Percentiles rank a stretch among this genome's conserved stretches.
Conservation (phyloP, 805 yeast genomes). For the Yarrowia hollandica region DNA sequence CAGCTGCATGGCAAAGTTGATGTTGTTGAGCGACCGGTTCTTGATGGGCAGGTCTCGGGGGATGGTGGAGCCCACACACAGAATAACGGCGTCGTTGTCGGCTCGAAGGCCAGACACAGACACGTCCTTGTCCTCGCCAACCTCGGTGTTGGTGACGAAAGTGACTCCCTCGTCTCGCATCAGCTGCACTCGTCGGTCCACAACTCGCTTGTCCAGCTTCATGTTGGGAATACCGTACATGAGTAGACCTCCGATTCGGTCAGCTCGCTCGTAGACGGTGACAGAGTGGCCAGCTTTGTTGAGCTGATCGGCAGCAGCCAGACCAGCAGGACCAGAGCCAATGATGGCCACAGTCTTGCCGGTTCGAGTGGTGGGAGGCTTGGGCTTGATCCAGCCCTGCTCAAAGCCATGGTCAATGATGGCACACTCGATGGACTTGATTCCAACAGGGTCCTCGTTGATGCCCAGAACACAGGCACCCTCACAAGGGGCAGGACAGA, state of each 20-base stretch:
- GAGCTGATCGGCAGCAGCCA: conserved; percentile 95
- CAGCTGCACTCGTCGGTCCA: conserved; percentile 88
- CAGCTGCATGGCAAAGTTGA: conserved; percentile 92
- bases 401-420: conserved; percentile 95
- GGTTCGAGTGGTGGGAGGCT: conserved; percentile 75
- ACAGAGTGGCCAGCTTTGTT: conserved; percentile 94
- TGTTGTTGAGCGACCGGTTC: conserved; percentile 86
- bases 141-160: conserved; percentile 71
- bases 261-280: conserved; percentile 89
- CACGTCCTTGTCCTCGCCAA: conserved; percentile 70
- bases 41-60: conserved; percentile 94
- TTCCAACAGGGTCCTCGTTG: conserved; percentile 93
- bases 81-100: conserved; percentile 76
- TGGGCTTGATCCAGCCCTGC: conserved; percentile 93
- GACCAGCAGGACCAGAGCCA: conserved; percentile 98
- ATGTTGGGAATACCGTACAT: conserved; percentile 99
- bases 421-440: conserved; percentile 92
- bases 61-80: conserved; percentile 93
- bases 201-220: conserved; percentile 92
- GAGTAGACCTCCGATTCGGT: conserved; percentile 93
- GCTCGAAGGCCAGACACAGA: conserved; percentile 66
- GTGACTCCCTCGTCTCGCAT: conserved; percentile 86
- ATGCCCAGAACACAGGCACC: conserved; percentile 95
- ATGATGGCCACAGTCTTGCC: conserved; percentile 82
- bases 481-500: conserved; percentile 99